Evolutionary conservation across 1,284 basidiomycete species (phyloP).

Genomic region (Melampsora americana): DNA sequence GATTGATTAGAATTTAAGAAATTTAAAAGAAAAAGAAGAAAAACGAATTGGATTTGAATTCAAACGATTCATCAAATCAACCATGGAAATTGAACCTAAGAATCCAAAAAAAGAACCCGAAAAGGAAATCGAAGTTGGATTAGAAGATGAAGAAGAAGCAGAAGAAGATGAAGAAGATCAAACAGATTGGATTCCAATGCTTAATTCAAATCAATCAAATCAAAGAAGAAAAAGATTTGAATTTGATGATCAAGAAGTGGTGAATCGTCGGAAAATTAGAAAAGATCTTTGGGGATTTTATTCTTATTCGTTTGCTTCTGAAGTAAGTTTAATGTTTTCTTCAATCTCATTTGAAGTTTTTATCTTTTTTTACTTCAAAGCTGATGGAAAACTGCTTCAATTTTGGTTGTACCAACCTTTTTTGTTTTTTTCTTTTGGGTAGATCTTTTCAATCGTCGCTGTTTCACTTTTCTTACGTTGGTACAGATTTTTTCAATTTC

Average conservation of each 20-base stretch:
- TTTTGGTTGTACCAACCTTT: not conserved
- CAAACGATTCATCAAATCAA: too few relatives aligned
- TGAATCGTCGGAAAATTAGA: not conserved
- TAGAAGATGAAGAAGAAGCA: not conserved
- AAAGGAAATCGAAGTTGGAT: not conserved
- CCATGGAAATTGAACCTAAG: too few relatives aligned
- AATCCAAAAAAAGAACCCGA: too few relatives aligned
- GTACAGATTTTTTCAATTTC: too few relatives aligned
- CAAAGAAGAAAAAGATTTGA: not conserved
- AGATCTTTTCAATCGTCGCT: slow-evolving; percentile 38
- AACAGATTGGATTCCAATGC: not conserved
- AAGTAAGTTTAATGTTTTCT: slow-evolving; percentile 14
- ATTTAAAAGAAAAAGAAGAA: too few relatives aligned
- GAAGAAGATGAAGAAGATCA: slow-evolving; percentile 14
- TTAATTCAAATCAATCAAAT: not conserved
- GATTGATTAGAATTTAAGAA: too few relatives aligned
- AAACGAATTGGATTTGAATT: too few relatives aligned
- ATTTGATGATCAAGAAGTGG: not conserved
- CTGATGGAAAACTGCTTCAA: not conserved
- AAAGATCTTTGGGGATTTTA: slow-evolving; percentile 33
- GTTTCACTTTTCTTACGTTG: slow-evolving; percentile 30
- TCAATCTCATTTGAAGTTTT: not conserved
- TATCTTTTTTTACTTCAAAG: not conserved
- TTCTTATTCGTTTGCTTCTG: slow-evolving; percentile 36
- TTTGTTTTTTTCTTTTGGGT: not conserved